Evolutionary conservation across 352 stramenopile species (phyloP), one percentile per base, ranked within the genome.

Genomic region (Elongisporangium anandrum): DNA sequence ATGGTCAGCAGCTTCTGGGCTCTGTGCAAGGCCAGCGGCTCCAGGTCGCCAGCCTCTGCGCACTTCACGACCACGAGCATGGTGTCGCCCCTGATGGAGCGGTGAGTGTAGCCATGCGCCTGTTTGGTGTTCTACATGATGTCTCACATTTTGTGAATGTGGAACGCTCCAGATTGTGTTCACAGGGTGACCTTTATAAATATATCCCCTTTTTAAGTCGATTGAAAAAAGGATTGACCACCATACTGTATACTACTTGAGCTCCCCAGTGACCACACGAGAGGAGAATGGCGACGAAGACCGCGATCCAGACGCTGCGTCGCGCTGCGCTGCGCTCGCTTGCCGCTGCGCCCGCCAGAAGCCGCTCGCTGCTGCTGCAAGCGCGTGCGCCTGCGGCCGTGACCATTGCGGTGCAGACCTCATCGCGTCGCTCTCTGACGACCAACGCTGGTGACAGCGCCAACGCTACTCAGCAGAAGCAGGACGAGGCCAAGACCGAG

Each of bases 1-100:
- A 80, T 54, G 82, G 82, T 1, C 80, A 92, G 70, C 82, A 90
- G 54, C 57, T 92, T 1, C 69, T 92, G 8, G 79, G 78, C 60
- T 85, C 71, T 0, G 80, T 92, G 41, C 80, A 88, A 61, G 82
- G 80, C 50, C 85, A 85, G 50, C 80, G 82, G 0, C 77, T 92
- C 17, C 70, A 90, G 68, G 80, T 92, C 66, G 68, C 75, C 19
- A 89, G 77, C 53, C 71, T 92, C 19, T 92, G 80, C 57, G 56
- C 68, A 16, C 69, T 90, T 39, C 82, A 92, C 62, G 75, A 88
- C 59, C 56, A 60, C 16, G 82, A 92, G 60, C 66, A 76, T 41
- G 76, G 76, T 26, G 50, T 63, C 1, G 56, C 80, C 3, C 81
- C 76, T 1, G 66, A 76, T 52, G 78, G 73, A 68, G 77, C 81